These are phyloP conservation scores for Cordyceps pruinosa DNA, from an alignment of 2,329 filamentous ascomycete genomes.

Conservation along the genomic window DNA sequence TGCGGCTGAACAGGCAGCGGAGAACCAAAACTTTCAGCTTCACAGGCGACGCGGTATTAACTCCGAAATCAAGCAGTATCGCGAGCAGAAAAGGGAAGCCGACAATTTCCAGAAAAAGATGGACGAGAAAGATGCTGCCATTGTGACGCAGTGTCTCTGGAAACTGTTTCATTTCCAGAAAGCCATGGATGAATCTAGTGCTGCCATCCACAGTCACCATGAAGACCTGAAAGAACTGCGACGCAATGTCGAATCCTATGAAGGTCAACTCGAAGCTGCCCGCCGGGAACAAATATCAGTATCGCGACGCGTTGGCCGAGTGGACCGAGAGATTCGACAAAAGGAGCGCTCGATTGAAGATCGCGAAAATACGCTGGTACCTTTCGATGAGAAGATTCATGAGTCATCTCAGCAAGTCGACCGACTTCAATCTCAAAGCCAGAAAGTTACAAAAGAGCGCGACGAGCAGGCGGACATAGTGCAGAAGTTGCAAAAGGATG, in stretches of 20 bases:
- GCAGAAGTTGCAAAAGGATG: constrained; percentile 70
- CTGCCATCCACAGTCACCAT: constrained; percentile 86
- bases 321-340: constrained; percentile 76
- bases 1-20: constrained; percentile 77
- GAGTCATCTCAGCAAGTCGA: constrained; percentile 67
- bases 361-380: constrained; percentile 76
- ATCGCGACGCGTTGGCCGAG: constrained; percentile 66
- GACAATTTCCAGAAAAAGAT: constrained; percentile 89
- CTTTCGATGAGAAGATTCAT: constrained; percentile 85
- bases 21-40: constrained; percentile 83
- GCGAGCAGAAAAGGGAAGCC: constrained; percentile 92
- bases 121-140: constrained; percentile 81
- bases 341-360: constrained; percentile 87
- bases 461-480: constrained; percentile 63
- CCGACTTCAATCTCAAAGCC: constrained; percentile 59
- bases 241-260: constrained; percentile 79
- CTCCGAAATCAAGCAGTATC: constrained; percentile 94
- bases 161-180: constrained; percentile 94
- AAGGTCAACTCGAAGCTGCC: constrained; percentile 71
- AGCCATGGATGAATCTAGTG: constrained; percentile 84
- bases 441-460: constrained; percentile 67
- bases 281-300: constrained; percentile 76
- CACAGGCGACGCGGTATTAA: constrained; percentile 90
- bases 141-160: constrained; percentile 92
- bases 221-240: constrained; percentile 90